Evolutionary conservation across 352 stramenopile species (phyloP), one percentile per base, ranked within the genome.

Genomic region (Pelagophyceae sp.): DNA sequence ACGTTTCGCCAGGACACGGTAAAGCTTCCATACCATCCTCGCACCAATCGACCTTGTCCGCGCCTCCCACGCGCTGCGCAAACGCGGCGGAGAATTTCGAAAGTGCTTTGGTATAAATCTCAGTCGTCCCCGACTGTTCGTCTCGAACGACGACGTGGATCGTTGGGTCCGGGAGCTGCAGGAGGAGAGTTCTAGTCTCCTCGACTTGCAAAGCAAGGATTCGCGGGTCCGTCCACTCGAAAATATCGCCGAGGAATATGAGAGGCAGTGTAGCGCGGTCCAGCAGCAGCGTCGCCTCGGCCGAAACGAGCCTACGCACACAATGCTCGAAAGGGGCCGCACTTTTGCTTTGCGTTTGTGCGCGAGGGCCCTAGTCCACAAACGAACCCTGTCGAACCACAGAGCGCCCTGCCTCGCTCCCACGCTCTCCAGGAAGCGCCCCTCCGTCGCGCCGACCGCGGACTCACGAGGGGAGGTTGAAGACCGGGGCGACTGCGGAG

Each of bases 21-120:
- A n/a, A n/a, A n/a, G n/a, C n/a, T n/a, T n/a, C 45, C 11, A 23
- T 23, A 23, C 45, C 45, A 23, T 54, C 45, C 20, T 78, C 67
- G 29, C 76, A 78, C 27, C 32, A 54, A 33, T 35, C 40, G 77
- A 72, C 67, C 15, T 70, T 67, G 3, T 35, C 20, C 27, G 1
- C 6, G 6, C 25, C 65, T 19, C 78, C 78, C 25, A 81, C 31
- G 20, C 25, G 6, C 25, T n/a, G 19, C 1, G 63, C 64, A 33
- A 80, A 81, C 1, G 6, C 58, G 19, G 58, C 38, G 31, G 54
- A 29, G 17, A 81, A 80, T 23, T 0, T 6, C 15, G 61, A 17
- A 11, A 81, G 60, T 31, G 78, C 65, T 29, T 72, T 72, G 32
- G 77, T 81, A 38, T 78, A 81, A 25, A 81, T 81, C 31, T 75